These are phyloP conservation scores for Cornus kousa DNA, from an alignment of 148 eudicot genomes.

Conservation along the genomic window DNA sequence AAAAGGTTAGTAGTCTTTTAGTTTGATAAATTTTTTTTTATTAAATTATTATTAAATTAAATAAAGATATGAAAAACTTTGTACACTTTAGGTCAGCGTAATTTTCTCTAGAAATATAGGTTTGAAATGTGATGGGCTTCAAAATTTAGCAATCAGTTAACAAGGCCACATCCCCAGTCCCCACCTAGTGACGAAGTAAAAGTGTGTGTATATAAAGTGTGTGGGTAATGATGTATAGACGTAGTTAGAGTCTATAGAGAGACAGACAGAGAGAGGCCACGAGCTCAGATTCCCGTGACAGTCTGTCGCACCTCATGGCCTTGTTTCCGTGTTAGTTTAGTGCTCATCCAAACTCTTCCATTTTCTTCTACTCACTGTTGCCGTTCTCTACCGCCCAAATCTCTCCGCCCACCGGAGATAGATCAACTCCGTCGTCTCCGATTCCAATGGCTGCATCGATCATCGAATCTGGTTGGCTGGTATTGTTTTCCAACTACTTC, in stretches of 20 bases:
- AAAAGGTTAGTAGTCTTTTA: too few species aligned
- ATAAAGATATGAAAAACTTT: too few species aligned
- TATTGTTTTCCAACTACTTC: neutral
- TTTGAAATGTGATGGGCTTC: too few species aligned
- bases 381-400: neutral
- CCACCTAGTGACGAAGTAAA: neutral
- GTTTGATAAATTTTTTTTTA: too few species aligned
- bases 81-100: too few species aligned
- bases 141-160: too few species aligned
- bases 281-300: conserved; percentile 2
- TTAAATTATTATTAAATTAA: too few species aligned
- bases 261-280: neutral
- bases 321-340: neutral
- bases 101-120: too few species aligned
- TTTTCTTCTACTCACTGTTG: too few species aligned
- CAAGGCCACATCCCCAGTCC: neutral
- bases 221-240: too few species aligned
- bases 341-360: neutral
- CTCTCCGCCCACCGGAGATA: neutral
- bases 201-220: too few species aligned
- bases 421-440: neutral
- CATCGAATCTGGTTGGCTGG: neutral
- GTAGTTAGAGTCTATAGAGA: too few species aligned
- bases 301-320: neutral
- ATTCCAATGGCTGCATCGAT: neutral